Conservation (phyloP, 257 asterid genomes). For the Lycium barbarum region DNA sequence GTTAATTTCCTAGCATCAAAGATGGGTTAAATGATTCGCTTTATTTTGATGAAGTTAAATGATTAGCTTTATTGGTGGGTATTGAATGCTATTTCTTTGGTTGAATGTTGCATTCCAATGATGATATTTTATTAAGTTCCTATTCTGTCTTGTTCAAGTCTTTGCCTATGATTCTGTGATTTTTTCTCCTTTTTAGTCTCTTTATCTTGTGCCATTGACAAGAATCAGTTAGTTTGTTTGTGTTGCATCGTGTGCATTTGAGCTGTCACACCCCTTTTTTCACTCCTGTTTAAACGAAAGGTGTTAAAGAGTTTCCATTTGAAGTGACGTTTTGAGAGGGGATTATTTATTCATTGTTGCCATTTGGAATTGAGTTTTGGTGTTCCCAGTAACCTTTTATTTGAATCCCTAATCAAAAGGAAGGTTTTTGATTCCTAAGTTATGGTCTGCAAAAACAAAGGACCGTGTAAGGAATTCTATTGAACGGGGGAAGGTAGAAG, state of each 20-base stretch:
- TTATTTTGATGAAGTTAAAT: not conserved
- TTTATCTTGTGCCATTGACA: not conserved
- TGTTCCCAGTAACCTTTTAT: not conserved
- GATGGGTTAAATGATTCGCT: not conserved
- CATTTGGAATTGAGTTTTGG: not conserved
- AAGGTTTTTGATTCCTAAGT: not conserved
- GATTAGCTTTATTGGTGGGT: not conserved
- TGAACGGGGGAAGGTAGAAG: not conserved
- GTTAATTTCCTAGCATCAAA: not conserved
- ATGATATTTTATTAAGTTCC: not conserved
- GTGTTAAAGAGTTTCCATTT: not conserved
- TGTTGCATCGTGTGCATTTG: not conserved
- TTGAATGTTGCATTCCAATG: not conserved
- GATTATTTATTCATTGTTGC: not conserved
- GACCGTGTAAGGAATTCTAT: not conserved
- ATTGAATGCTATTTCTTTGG: not conserved
- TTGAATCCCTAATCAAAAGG: not conserved
- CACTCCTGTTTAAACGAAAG: not conserved
- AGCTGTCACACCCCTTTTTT: not conserved
- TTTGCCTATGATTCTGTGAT: not conserved
- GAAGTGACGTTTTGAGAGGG: not conserved
- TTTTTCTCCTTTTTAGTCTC: not conserved
- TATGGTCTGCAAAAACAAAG: not conserved
- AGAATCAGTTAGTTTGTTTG: not conserved
- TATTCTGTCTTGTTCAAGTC: not conserved